phyloP scores from a whole-genome alignment of 192 early-diverging fungal species.

The Pecoramyces ruminantium region DNA sequence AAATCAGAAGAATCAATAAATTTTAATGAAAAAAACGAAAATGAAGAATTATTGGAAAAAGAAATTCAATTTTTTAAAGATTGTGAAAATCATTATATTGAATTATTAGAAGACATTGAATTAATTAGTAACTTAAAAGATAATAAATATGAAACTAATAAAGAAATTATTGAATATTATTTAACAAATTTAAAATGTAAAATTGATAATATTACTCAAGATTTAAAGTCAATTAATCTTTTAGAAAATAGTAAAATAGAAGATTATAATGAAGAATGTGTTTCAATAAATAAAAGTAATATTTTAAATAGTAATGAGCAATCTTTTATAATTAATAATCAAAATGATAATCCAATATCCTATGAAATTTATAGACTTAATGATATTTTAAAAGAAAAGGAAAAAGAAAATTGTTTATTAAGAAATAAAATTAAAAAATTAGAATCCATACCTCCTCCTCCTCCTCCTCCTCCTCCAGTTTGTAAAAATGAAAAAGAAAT shows the following conservation, averaged over 20 bases:
- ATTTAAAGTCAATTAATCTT: not conserved
- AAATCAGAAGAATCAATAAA: not conserved
- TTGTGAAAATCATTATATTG: not conserved
- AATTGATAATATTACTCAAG: not conserved
- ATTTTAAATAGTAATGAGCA: not conserved
- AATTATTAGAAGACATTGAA: not conserved
- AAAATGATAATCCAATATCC: not conserved
- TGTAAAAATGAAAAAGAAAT: no score
- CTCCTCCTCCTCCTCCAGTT: no score
- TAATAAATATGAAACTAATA: not conserved
- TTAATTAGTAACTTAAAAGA: not conserved
- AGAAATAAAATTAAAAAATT: not conserved
- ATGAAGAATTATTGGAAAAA: not conserved
- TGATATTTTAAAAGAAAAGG: not conserved
- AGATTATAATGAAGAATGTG: not conserved
- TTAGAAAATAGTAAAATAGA: not conserved
- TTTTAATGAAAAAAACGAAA: not conserved
- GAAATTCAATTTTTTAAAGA: not conserved
- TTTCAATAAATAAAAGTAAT: not conserved
- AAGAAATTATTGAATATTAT: not conserved
- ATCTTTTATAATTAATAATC: not conserved
- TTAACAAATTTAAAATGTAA: not conserved
- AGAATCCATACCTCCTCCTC: not conserved
- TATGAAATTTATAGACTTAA: not conserved
- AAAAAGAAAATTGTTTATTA: not conserved